phyloP scores from a whole-genome alignment of 352 stramenopile species.

The Pythium insidiosum region DNA sequence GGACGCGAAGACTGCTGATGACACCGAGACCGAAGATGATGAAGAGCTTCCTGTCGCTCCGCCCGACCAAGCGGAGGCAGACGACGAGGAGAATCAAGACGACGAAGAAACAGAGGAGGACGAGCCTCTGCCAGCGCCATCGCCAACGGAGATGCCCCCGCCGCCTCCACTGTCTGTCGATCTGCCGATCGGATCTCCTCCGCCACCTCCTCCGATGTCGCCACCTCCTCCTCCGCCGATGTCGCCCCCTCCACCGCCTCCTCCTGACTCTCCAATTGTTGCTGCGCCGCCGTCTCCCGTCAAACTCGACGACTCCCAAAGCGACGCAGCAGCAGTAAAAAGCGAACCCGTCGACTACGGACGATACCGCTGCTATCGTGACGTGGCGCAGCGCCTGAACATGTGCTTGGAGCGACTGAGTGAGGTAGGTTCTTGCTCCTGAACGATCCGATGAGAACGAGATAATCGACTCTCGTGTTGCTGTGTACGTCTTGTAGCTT shows the following conservation, averaged over 20 bases:
- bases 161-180: not conserved
- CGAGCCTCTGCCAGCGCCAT: not conserved
- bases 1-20: not conserved
- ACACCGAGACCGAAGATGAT: slow-evolving; percentile 5
- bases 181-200: too few relatives aligned
- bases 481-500: slow-evolving; percentile 22
- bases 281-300: not conserved
- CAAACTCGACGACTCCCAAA: not conserved
- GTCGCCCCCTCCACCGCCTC: slow-evolving; percentile 1
- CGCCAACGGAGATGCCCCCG: not conserved
- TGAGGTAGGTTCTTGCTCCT: slow-evolving; percentile 36
- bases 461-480: not conserved
- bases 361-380: slow-evolving; percentile 54
- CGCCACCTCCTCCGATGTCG: not conserved
- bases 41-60: not conserved
- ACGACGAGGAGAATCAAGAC: slow-evolving; percentile 4
- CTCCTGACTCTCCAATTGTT: slow-evolving; percentile 7
- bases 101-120: not conserved
- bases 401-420: slow-evolving; percentile 61
- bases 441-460: not conserved
- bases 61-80: not conserved
- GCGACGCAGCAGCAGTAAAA: slow-evolving; percentile 6
- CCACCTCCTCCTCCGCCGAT: slow-evolving; percentile 2
- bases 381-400: slow-evolving; percentile 74
- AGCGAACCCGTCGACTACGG: slow-evolving; percentile 57